Conservation (phyloP, 129 eudicot genomes). For the Ambrosia trifida region DNA sequence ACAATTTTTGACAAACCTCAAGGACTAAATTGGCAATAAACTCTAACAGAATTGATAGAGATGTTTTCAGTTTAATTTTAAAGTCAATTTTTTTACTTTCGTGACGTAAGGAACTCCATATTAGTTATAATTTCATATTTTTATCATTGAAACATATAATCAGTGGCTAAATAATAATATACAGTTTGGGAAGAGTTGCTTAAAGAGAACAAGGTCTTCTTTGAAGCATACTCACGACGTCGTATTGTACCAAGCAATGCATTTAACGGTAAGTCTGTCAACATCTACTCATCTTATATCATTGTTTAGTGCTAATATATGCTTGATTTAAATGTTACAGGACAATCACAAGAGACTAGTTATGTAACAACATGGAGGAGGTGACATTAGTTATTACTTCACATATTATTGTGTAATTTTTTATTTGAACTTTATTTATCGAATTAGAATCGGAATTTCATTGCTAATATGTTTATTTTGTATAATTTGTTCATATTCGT, state of each 20-base stretch:
- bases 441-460: background rate
- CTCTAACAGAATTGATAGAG: too few relatives aligned
- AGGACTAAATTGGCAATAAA: too few relatives aligned
- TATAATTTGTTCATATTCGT: too few relatives aligned
- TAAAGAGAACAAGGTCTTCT: conserved; percentile 35
- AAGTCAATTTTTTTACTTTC: too few relatives aligned
- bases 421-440: background rate
- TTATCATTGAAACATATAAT: background rate
- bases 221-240: conserved; percentile 34
- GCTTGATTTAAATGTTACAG: background rate
- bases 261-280: conserved; percentile 5
- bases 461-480: background rate
- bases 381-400: background rate
- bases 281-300: background rate
- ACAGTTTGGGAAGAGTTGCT: conserved; percentile 33
- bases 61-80: too few relatives aligned
- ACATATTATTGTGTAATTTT: background rate
- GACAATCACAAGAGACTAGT: conserved; percentile 19
- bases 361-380: conserved; percentile 22
- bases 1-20: too few relatives aligned
- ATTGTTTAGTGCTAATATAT: background rate
- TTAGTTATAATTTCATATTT: background rate
- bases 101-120: too few relatives aligned
- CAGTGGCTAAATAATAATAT: too few relatives aligned
- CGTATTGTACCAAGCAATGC: conserved; percentile 16